Base-by-base conservation (phyloP, 2,329 filamentous ascomycete genomes). In the Paecilomyces fulvus region DNA sequence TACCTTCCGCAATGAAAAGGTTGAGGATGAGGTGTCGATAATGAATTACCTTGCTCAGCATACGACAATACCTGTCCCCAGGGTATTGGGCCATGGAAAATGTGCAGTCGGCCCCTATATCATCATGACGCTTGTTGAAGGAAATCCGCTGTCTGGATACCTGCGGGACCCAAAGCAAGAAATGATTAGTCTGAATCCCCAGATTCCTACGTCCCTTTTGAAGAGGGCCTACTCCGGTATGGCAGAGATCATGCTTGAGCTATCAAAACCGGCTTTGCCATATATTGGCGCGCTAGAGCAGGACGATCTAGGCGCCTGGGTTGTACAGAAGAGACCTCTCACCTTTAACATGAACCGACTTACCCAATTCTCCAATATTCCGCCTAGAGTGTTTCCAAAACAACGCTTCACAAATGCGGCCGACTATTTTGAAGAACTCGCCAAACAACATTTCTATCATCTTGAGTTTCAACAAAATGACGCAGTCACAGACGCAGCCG, bases 271-370 rank as follows among this genome's bases (percentile, higher is more conserved):
- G 12, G 49, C 56, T 50, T 67, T 70, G 49, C 56, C 60, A 2
- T 61, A 52, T 17, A 70, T 68, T 58, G 64, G 67, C 37, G 62
- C 62, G 6, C 50, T 56, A 20, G 51, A 21, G 30, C 12, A 55
- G 43, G 53, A 55, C 48, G 53, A 53, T 31, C 50, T 33, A 30
- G 53, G 51, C 23, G 33, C 30, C 30, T 58, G 54, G 54, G 21
- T 20, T 21, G 43, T 51, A n/a, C 25, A 30, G 8, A 55, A 56
- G 21, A 48, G 56, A 43, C 54, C 58, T 28, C 53, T 64, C n/a
- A 62, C 61, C 21, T 59, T 60, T 23, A 65, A 66, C 31, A 66
- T 68, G 64, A 70, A 69, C 56, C 54, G 58, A 21, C 60, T 65
- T 51, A 59, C 58, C 30, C 65, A 65, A 55, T 63, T 66, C 55